Conservation (phyloP, 2,329 filamentous ascomycete species). For the Pyrenochaeta sp. region DNA sequence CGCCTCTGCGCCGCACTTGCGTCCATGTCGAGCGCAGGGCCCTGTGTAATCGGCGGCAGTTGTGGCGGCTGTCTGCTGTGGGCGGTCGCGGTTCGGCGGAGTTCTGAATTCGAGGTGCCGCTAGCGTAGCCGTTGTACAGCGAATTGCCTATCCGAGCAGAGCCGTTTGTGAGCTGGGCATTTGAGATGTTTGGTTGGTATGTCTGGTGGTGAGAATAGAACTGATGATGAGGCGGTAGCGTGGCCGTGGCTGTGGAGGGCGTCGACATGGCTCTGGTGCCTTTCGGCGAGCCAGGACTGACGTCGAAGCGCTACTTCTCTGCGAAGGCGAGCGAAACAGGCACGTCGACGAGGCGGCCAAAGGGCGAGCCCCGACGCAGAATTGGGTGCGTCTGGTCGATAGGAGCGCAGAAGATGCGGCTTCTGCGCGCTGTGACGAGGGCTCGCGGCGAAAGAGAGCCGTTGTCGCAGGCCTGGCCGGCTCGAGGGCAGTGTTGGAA, state of each 20-base stretch:
- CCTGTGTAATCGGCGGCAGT: constrained; percentile 37
- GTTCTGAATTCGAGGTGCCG: constrained; percentile 46
- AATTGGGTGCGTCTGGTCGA: constrained; percentile 16
- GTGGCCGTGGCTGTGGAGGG: constrained; percentile 55
- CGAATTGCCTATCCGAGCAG: constrained; percentile 45
- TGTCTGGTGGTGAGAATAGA: constrained; percentile 51
- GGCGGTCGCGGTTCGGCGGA: constrained; percentile 47
- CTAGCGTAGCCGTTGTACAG: constrained; percentile 51
- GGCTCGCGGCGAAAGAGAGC: constrained; percentile 23
- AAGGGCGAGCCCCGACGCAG: constrained; percentile 13
- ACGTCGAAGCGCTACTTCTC: constrained; percentile 39
- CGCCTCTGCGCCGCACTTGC: constrained; percentile 29
- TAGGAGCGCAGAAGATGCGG: constrained; percentile 17
- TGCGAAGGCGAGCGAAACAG: constrained; percentile 24
- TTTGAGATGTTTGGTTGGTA: constrained; percentile 47
- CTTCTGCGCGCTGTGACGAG: constrained; percentile 21
- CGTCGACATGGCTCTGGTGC: constrained; percentile 51
- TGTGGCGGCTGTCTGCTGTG: constrained; percentile 43
- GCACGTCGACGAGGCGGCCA: constrained; percentile 22
- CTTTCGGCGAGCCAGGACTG: constrained; percentile 33
- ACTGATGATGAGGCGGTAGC: constrained; percentile 51
- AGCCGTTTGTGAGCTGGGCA: constrained; percentile 44
- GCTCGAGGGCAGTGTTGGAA: constrained; percentile 37
- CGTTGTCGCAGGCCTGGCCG: constrained; percentile 36
- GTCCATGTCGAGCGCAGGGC: constrained; percentile 36